A percentile compares a stretch with the other conserved stretches of the same genome.
Evolutionary conservation across 2,329 filamentous ascomycete species (phyloP).

Genomic region (Stemphylium lycopersici): DNA sequence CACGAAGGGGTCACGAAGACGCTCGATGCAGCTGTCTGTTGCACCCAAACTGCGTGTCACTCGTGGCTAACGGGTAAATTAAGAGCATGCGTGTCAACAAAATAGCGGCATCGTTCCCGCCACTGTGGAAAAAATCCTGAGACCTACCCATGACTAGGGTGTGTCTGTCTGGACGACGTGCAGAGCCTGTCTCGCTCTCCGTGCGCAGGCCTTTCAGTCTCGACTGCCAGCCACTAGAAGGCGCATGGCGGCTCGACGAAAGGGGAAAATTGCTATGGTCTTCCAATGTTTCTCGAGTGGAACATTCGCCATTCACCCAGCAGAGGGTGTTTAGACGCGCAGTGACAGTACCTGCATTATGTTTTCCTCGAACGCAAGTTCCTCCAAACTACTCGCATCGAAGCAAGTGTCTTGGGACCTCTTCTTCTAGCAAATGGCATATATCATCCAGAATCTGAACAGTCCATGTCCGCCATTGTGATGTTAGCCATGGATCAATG

Average conservation of each 20-base stretch:
- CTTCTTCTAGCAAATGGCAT: not conserved
- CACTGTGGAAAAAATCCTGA: not conserved
- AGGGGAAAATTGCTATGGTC: constrained; percentile 3
- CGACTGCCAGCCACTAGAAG: not conserved
- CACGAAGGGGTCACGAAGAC: not conserved
- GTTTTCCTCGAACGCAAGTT: not conserved
- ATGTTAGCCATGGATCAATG: not conserved
- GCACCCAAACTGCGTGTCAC: not conserved
- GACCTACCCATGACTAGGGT: not conserved
- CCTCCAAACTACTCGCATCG: not conserved
- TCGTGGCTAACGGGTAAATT: not conserved
- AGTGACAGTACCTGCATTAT: not conserved
- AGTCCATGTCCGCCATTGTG: not conserved
- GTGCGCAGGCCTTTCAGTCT: constrained; percentile 2
- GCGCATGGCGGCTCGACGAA: not conserved
- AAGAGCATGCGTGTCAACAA: not conserved
- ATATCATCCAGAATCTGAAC: not conserved
- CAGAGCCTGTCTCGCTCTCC: constrained; percentile 3
- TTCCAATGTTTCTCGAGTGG: not conserved
- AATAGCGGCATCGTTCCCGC: not conserved
- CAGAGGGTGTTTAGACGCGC: not conserved
- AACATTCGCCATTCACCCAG: not conserved
- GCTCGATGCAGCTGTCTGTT: not conserved
- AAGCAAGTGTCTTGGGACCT: not conserved
- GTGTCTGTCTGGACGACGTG: not conserved